Conservation (phyloP, 2,329 filamentous ascomycete species). For the Davidsoniella virescens region DNA sequence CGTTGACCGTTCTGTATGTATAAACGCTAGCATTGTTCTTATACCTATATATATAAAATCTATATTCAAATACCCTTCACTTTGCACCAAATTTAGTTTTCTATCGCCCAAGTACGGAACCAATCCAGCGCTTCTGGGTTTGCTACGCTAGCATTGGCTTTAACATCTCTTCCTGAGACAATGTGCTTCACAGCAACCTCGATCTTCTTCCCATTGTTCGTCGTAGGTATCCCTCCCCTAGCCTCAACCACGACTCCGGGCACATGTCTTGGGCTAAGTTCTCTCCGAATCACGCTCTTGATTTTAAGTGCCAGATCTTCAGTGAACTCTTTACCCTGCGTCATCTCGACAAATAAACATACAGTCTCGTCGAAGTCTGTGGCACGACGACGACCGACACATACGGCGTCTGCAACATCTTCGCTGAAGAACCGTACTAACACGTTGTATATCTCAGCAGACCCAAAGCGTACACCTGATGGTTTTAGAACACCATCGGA, state of each 20-base stretch:
- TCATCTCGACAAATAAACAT: constrained; percentile 73
- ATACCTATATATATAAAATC: background rate
- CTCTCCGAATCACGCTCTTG: constrained; percentile 51
- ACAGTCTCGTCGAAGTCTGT: constrained; percentile 72
- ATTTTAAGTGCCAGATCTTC: constrained; percentile 46
- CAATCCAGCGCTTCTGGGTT: constrained; percentile 79
- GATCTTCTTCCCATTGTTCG: constrained; percentile 92
- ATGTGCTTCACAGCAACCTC: constrained; percentile 96
- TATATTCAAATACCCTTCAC: background rate
- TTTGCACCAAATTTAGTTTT: constrained; percentile 10
- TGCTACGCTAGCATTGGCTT: constrained; percentile 83
- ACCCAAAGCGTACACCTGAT: constrained; percentile 77
- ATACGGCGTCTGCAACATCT: constrained; percentile 72
- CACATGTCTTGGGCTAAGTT: constrained; percentile 79
- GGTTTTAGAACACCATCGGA: constrained; percentile 91
- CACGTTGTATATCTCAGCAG: constrained; percentile 93
- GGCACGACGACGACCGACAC: constrained; percentile 59
- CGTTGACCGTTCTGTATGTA: background rate
- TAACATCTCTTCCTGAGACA: constrained; percentile 69
- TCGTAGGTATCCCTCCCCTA: constrained; percentile 64
- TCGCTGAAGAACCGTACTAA: constrained; percentile 64
- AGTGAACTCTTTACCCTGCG: constrained; percentile 36
- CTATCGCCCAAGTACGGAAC: constrained; percentile 63
- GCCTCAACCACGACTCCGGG: constrained; percentile 64
- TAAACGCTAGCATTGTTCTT: background rate